Percentiles rank a stretch among this genome's conserved stretches.
These are phyloP conservation scores for Aspergillus cristatus DNA, from an alignment of 495 filamentous ascomycete species.

Conservation along the genomic window DNA sequence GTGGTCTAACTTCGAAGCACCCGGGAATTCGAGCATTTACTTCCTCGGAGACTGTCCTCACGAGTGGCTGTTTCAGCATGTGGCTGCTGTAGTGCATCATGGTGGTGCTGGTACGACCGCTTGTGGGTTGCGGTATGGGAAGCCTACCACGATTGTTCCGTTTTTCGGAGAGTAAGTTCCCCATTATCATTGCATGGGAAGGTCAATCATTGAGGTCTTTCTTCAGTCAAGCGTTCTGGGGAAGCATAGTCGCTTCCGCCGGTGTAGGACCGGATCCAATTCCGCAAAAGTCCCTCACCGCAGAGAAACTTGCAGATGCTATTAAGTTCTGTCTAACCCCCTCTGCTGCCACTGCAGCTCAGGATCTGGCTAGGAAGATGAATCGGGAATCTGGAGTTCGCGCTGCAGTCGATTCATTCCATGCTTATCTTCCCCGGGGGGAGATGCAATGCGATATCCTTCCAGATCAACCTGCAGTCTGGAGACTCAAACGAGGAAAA, in stretches of 20 bases:
- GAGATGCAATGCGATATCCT: too few relatives aligned
- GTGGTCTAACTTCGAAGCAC: constrained; percentile 50
- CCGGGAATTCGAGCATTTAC: constrained; percentile 34
- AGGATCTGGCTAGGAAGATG: too few relatives aligned
- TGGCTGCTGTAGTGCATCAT: constrained; percentile 54
- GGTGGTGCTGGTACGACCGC: constrained; percentile 61
- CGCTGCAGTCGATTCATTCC: too few relatives aligned
- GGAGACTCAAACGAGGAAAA: too few relatives aligned
- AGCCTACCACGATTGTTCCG: constrained; percentile 51
- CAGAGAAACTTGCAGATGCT: constrained; percentile 54
- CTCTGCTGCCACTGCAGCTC: too few relatives aligned
- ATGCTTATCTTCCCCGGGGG: too few relatives aligned
- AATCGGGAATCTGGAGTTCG: too few relatives aligned
- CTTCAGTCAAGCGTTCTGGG: constrained; percentile 67
- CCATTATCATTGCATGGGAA: too few relatives aligned
- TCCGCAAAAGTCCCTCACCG: constrained; percentile 61
- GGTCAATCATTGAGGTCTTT: too few relatives aligned
- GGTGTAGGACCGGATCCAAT: constrained; percentile 62
- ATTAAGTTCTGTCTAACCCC: constrained; percentile 57
- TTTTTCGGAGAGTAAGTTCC: constrained; percentile 57
- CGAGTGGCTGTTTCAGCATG: constrained; percentile 58
- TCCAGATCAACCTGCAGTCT: too few relatives aligned
- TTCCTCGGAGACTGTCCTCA: constrained; percentile 55
- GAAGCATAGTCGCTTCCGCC: constrained; percentile 55
- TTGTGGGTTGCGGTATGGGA: constrained; percentile 46